Evolutionary conservation across 2,329 filamentous ascomycete species (phyloP).

Genomic region (Pezicula rhizophila): DNA sequence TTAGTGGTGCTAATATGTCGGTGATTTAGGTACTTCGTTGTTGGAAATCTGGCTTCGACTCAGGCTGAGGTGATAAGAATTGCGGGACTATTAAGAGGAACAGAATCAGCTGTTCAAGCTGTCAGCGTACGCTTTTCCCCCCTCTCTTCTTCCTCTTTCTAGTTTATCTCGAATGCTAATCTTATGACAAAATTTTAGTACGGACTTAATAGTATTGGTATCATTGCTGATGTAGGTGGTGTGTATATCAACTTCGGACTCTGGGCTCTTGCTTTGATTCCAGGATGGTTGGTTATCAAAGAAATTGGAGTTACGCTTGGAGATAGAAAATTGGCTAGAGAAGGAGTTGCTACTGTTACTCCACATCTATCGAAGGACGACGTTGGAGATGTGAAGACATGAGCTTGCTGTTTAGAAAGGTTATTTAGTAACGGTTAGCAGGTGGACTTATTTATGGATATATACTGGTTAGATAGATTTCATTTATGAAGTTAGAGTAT

Average conservation of each 20-base stretch:
- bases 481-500: no score
- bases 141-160: neutral
- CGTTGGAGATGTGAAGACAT: no score
- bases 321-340: conserved; percentile 20
- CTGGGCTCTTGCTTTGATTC: conserved; percentile 57
- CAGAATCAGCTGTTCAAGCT: conserved; percentile 68
- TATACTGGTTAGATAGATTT: no score
- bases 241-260: conserved; percentile 67
- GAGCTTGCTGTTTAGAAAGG: no score
- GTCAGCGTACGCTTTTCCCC: conserved; percentile 42
- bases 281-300: conserved; percentile 59
- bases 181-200: conserved; percentile 36
- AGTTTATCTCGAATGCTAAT: neutral
- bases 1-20: neutral
- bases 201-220: conserved; percentile 52
- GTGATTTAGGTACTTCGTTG: conserved; percentile 56
- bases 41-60: conserved; percentile 56
- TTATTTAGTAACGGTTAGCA: no score
- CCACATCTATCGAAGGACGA: no score
- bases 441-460: no score
- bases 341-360: conserved; percentile 4
- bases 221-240: conserved; percentile 60
- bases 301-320: conserved; percentile 21
- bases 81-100: conserved; percentile 61
- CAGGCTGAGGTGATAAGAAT: conserved; percentile 63